Evolutionary conservation across 768 basidiomycete genomes (phyloP), one percentile per base, ranked within the genome.

Genomic region (Mycena olivaceomarginata): DNA sequence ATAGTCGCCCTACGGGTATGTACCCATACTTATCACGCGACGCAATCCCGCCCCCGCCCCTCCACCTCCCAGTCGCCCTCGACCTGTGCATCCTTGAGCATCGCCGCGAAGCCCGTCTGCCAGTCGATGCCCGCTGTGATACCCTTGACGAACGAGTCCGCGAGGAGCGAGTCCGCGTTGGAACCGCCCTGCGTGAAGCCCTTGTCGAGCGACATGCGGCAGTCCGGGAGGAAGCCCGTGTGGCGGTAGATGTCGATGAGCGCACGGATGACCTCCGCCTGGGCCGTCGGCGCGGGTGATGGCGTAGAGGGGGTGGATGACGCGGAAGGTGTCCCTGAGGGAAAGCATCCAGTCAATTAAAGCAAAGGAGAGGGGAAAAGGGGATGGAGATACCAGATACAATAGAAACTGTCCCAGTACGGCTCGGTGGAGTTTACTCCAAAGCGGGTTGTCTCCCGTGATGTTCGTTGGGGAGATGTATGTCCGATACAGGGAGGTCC

Each of bases 121-220:
- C 82, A 83, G 66, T 83, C 77, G 57, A 83, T 83, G 16, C 82
- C 81, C 1, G 66, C 75, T 31, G 57, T 76, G 46, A 83, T 82
- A 13, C 81, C 81, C 71, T 83, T 83, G 56, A 79, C 75, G 68
- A 69, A 83, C 3, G 82, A 82, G 25, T 83, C 82, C 6, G 82
- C 80, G 8, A 83, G 82, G 11, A 83, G 56, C 9, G 60, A 76
- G 74, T 83, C 82, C 5, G 82, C 82, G 63, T 83, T 83, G 16
- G 81, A 81, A 0, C 82, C 82, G n/a, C 82, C 82, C 72, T 83
- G 82, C 5, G 82, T 83, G 45, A 79, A 74, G 12, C 82, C 82
- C 62, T 81, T 83, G 69, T 81, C 82, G 4, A 80, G 67, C 4
- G 82, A 82, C 82, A 82, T 83, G 3, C 82, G 82, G 62, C 82